These are phyloP conservation scores for Puccinia polysora DNA, from an alignment of 1,284 basidiomycete genomes.

Conservation along the genomic window DNA sequence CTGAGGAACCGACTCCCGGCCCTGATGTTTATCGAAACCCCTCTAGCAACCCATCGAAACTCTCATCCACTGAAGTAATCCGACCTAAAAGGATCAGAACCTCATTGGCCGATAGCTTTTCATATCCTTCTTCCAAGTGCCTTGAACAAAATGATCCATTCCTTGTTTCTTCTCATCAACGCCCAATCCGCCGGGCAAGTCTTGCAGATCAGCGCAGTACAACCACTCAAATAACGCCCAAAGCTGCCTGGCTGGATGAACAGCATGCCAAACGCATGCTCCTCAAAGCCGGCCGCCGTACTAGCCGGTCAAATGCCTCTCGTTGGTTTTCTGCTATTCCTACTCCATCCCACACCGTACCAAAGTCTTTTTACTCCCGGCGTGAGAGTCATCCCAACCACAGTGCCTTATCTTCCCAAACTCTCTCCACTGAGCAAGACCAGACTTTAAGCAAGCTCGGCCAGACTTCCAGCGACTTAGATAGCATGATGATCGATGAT, in stretches of 20 bases:
- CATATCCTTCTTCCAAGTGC: background rate
- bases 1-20: background rate
- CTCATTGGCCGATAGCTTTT: background rate
- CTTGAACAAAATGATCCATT: background rate
- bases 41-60: background rate
- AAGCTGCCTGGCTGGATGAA: slow-evolving; percentile 15
- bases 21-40: background rate
- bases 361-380: background rate
- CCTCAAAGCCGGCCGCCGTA: slow-evolving; percentile 1
- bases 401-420: slow-evolving; percentile 7
- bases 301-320: background rate
- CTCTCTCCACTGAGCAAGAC: background rate
- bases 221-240: background rate
- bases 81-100: slow-evolving; percentile 17
- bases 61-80: background rate
- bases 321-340: background rate
- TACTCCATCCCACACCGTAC: background rate
- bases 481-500: slow-evolving; percentile 25
- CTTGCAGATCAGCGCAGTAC: background rate
- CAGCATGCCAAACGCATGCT: slow-evolving; percentile 16
- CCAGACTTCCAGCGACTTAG: background rate
- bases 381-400: background rate
- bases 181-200: background rate
- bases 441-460: background rate
- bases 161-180: background rate